Evolutionary conservation across 139 green algal genomes (phyloP).

Genomic region (Diplosphaera chodatii): DNA sequence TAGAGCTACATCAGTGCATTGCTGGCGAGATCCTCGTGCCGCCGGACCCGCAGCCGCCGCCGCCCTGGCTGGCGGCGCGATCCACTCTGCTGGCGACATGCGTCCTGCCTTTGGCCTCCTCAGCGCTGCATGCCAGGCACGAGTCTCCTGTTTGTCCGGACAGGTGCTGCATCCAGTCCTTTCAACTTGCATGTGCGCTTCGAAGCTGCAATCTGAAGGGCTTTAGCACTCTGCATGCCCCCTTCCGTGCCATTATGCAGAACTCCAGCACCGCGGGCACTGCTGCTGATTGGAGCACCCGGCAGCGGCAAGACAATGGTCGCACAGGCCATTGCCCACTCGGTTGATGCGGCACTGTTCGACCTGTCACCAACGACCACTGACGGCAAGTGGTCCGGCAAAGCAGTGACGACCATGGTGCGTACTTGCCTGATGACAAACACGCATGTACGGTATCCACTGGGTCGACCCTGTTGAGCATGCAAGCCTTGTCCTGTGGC

Average conservation of each 20-base stretch:
- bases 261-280: constrained; percentile 17
- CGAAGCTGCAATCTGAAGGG: no score
- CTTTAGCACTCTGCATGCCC: constrained; percentile 27
- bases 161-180: no score
- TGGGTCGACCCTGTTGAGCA: no score
- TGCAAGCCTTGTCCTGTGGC: neutral
- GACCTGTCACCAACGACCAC: constrained; percentile 76
- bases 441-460: no score
- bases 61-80: constrained; percentile 61
- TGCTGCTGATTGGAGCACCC: constrained; percentile 78
- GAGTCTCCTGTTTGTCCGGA: neutral
- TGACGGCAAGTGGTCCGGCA: constrained; percentile 78
- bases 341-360: constrained; percentile 70
- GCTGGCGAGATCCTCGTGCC: constrained; percentile 34
- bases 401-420: constrained; percentile 74
- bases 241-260: constrained; percentile 9
- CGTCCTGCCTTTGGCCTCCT: constrained; percentile 67
- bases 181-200: no score
- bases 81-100: constrained; percentile 72
- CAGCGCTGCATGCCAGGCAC: constrained; percentile 51
- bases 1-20: constrained; percentile 61
- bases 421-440: no score
- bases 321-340: constrained; percentile 48
- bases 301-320: constrained; percentile 82
- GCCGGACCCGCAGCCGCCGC: constrained; percentile 36